Evolutionary conservation across 768 basidiomycete species (phyloP).

Genomic region (Boletus sensibilis): DNA sequence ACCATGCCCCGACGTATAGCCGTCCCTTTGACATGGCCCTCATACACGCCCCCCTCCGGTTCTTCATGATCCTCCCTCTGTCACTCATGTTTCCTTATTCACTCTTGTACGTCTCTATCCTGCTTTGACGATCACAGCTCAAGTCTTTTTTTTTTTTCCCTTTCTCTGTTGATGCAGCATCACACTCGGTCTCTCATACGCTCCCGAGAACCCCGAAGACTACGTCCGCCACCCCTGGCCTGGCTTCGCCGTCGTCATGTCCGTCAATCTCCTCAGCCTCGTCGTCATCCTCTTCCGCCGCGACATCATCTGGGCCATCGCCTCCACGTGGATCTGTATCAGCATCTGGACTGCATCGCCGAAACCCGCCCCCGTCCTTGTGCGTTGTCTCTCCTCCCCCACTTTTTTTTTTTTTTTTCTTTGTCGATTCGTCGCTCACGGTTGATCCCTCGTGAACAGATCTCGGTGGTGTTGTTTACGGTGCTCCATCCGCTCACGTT

Average conservation of each 20-base stretch:
- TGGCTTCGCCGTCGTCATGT: slow-evolving; percentile 67
- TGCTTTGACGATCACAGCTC: not conserved
- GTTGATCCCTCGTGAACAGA: slow-evolving; percentile 34
- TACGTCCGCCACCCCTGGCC: slow-evolving; percentile 65
- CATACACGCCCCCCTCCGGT: slow-evolving; percentile 84
- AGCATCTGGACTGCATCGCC: slow-evolving; percentile 60
- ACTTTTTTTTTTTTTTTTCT: not conserved
- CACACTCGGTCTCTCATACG: slow-evolving; percentile 62
- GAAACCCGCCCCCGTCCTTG: slow-evolving; percentile 64
- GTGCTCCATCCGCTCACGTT: slow-evolving; percentile 63
- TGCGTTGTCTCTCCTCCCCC: slow-evolving; percentile 34
- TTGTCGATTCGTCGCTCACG: not conserved
- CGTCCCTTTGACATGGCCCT: slow-evolving; percentile 77
- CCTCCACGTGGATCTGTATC: slow-evolving; percentile 71
- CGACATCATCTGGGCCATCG: slow-evolving; percentile 75
- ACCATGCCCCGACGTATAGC: slow-evolving; percentile 57
- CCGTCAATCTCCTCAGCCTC: slow-evolving; percentile 59
- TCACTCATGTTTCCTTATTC: slow-evolving; percentile 50
- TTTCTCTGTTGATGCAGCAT: slow-evolving; percentile 44
- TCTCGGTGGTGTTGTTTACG: slow-evolving; percentile 62
- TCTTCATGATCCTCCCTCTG: slow-evolving; percentile 57
- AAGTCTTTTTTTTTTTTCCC: not conserved
- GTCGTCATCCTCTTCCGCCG: slow-evolving; percentile 53
- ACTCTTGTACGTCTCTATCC: slow-evolving; percentile 43
- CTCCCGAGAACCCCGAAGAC: slow-evolving; percentile 48